Evolutionary conservation across 2,329 filamentous ascomycete genomes (phyloP), one percentile per base, ranked within the genome.

Genomic region (Exophiala bonariae): DNA sequence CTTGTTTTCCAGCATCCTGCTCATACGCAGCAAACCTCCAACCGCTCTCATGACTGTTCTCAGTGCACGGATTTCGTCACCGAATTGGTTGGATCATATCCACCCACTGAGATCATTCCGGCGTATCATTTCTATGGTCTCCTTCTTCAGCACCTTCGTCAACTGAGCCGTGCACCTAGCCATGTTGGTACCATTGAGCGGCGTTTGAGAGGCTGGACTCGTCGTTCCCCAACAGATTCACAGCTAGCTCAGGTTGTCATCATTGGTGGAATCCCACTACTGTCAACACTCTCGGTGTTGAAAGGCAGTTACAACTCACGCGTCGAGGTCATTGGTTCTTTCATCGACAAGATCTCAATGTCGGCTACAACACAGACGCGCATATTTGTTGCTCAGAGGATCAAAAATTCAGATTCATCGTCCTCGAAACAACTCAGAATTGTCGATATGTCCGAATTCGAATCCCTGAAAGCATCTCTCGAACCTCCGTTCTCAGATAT

Each of bases 51-150:
- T 16, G 40, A 44, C 18, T 58, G 49, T 31, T 44, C 16, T 11
- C 22, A 28, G 18, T 57, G 54, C 33, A 44, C 19, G 6, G 17
- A 41, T 9, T 43, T 26, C 26, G 35, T 55, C 17, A 47, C 31
- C 34, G 17, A 33, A 9, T 44, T 52, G 10, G 42, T 59, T 11
- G 23, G 17, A 6, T 17, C 22, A 3, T 59, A 59, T 30, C 56
- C 54, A 4, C 32, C 37, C 4, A 41, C 43, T 13, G 39, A 49
- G 30, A 30, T 57, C 20, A 43, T 59, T 13, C 44, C 52, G 10
- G 42, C 55, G 3, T 57, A 57, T 35, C 44, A 54, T n/a, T 54
- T 55, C 35, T 55, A 54, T 14, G 43, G 47, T 5, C 49, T 59
- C 20, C 43, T 47, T 20, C 38, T 48, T 31, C 45, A 54, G 35